Evolutionary conservation across 1,284 basidiomycete genomes (phyloP), one percentile per base, ranked within the genome.

Genomic region (Psilocybe mexicana): DNA sequence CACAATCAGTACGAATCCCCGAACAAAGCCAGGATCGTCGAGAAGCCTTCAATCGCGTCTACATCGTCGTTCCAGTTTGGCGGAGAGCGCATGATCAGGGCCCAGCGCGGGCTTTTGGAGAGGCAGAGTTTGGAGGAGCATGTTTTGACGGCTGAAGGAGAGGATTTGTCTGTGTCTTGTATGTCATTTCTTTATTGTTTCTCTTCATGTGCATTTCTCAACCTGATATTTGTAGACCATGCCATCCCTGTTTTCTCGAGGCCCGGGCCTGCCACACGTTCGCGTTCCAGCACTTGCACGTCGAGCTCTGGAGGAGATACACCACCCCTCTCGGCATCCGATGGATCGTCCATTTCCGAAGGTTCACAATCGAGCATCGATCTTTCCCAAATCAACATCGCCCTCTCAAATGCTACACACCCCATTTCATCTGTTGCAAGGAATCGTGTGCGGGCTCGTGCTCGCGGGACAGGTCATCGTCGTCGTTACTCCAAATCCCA

Each of bases 291-390:
- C 59, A 90, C 87, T 0, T 81, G 78, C 63, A 86, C 86, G 58
- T 76, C 75, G 61, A 84, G 80, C 67, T 88, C 87, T 24, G 87
- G 85, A 28, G 76, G 72, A 8, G 87, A 88, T 14, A 92, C 90
- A 0, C 90, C 89, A 8, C 62, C 62, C 18, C 49, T 61, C 24
- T 59, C 60, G 0, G 60, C 62, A 5, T 87, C 82, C 0, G 88
- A 88, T 58, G 81, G 81, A 6, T 87, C 87, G 2, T 89, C 88
- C 0, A 72, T 84, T 46, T 88, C 86, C 0, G 86, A 84, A 10
- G 86, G 85, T 25, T 91, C 88, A 0, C 82, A 88, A 66, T 89
- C 85, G 0, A 90, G 88, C 70, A 86, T 92, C 58, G 90, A 92
- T 67, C 66, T 92, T 2, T 78, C 79, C 0, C 82, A 85, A 2